These are phyloP conservation scores for Hypericum perforatum DNA, from an alignment of 345 rosid species.

Conservation along the genomic window DNA sequence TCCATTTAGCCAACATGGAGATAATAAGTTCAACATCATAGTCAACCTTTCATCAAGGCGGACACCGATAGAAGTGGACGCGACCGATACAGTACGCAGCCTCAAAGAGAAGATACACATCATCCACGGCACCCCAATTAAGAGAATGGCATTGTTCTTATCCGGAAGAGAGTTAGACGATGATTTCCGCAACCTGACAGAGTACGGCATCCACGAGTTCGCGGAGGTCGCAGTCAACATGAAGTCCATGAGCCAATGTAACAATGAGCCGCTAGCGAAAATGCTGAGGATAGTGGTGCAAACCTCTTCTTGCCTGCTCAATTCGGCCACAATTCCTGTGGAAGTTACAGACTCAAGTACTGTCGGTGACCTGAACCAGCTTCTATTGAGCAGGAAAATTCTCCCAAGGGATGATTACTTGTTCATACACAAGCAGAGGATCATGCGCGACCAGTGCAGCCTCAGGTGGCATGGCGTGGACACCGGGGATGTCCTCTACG, in stretches of 20 bases:
- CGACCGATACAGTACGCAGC: conserved; percentile 68
- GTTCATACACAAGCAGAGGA: conserved; percentile 77
- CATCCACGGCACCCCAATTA: conserved; percentile 47
- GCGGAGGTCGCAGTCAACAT: conserved; percentile 57
- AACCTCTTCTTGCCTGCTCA: conserved; percentile 61
- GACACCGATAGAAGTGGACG: conserved; percentile 44
- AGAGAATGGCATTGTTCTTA: conserved; percentile 52
- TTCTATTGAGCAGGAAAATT: conserved; percentile 34
- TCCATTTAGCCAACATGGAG: conserved; percentile 2
- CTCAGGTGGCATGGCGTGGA: conserved; percentile 77
- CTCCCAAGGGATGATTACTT: conserved; percentile 65
- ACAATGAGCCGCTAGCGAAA: conserved; percentile 34
- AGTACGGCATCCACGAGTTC: conserved; percentile 52
- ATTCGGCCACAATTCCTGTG: conserved; percentile 54
- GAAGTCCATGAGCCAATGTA: conserved; percentile 27
- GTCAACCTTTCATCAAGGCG: conserved; percentile 49
- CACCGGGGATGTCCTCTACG: conserved; percentile 55
- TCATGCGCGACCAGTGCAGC: conserved; percentile 63
- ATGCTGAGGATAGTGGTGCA: conserved; percentile 45
- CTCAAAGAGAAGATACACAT: conserved; percentile 76
- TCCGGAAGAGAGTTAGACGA: conserved; percentile 58
- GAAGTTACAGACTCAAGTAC: conserved; percentile 55
- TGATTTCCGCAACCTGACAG: conserved; percentile 52
- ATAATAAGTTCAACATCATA: conserved; percentile 34
- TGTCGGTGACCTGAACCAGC: conserved; percentile 42